Conservation (phyloP, 306 rosid species). For the Quercus robur region DNA sequence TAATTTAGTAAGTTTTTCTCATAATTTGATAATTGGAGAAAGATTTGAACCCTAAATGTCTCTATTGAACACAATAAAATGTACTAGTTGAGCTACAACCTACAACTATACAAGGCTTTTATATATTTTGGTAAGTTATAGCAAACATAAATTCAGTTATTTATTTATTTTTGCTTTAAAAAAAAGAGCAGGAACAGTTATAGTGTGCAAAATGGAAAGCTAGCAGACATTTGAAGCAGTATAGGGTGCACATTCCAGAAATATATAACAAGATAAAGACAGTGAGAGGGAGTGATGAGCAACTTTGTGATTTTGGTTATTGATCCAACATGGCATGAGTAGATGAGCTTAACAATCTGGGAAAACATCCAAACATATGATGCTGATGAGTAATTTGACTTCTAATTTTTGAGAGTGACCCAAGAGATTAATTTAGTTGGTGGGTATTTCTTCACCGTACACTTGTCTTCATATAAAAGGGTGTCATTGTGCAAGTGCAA, state of each 20-base stretch:
- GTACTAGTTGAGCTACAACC: no score
- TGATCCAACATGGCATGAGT: neutral
- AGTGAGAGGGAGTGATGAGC: conserved; percentile 2
- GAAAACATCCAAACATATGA: conserved; percentile 12
- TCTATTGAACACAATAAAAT: no score
- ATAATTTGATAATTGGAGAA: no score
- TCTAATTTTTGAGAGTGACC: neutral
- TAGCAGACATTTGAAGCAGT: neutral
- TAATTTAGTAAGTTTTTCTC: no score
- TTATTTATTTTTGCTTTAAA: no score
- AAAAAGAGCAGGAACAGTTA: no score
- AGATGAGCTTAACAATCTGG: neutral
- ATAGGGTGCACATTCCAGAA: neutral
- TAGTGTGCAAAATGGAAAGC: no score
- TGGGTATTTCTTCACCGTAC: conserved; percentile 8
- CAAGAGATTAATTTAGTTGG: neutral
- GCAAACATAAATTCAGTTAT: no score
- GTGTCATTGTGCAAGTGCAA: neutral
- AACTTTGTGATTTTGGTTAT: neutral
- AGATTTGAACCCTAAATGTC: no score
- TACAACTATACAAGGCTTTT: no score
- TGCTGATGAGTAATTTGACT: conserved; percentile 3
- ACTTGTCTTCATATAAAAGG: conserved; percentile 7
- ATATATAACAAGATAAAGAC: neutral
- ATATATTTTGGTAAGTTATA: no score